Evolutionary conservation across 2,329 filamentous ascomycete species (phyloP).

Genomic region (Botrytis sinoallii): DNA sequence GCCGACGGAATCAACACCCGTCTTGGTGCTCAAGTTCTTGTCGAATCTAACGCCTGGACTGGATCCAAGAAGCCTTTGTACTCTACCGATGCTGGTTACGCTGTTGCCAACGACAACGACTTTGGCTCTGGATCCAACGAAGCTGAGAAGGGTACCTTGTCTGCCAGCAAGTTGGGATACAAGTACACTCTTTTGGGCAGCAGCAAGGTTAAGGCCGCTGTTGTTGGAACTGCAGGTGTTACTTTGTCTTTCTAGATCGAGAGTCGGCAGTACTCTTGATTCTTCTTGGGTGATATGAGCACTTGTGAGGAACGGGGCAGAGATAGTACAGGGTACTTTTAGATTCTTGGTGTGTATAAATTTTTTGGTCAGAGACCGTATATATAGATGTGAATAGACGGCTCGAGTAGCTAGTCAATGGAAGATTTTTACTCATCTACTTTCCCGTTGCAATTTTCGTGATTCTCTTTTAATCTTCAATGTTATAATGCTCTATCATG

Average conservation of each 20-base stretch:
- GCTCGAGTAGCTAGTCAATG: background rate
- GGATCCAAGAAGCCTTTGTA: conserved; percentile 42
- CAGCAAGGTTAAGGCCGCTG: conserved; percentile 43
- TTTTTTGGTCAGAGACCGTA: background rate
- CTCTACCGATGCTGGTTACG: conserved; percentile 40
- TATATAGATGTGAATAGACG: background rate
- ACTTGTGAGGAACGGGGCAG: background rate
- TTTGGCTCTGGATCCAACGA: conserved; percentile 47
- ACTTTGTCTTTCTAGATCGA: conserved; percentile 35
- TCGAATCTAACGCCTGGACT: conserved; percentile 52
- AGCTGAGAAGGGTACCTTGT: conserved; percentile 49
- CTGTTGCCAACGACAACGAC: conserved; percentile 45
- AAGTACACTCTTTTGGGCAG: conserved; percentile 51
- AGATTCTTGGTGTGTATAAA: background rate
- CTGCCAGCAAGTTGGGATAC: conserved; percentile 44
- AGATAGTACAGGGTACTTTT: background rate
- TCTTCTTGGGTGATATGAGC: background rate
- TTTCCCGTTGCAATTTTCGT: background rate
- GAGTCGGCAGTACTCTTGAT: background rate
- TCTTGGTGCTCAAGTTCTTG: conserved; percentile 54
- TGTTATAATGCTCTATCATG: background rate
- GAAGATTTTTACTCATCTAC: background rate
- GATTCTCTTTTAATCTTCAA: background rate
- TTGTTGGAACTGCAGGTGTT: conserved; percentile 38
- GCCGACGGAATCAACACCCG: conserved; percentile 51